Evolutionary conservation across 2,329 filamentous ascomycete species (phyloP), one percentile per base, ranked within the genome.

Genomic region (Paracoccidioides lutzii): DNA sequence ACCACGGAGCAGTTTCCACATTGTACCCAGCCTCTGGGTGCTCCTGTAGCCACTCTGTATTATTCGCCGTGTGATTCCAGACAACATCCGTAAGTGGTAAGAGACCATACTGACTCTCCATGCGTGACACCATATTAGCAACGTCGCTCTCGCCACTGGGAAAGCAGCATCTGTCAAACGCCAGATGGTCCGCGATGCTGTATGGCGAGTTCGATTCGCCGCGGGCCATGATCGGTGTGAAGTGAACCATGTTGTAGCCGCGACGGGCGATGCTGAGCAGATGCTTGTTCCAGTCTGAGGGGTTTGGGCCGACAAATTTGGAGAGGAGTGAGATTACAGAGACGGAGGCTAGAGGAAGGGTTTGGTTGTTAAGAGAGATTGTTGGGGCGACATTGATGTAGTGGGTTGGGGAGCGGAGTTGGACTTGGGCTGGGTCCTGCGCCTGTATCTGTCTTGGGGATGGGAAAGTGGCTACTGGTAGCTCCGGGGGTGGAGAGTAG

Each of bases 161-260:
- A 65, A 98, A 98, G 65, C 84, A 81, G 7, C 75, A 74, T 4
- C 84, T 80, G 67, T 98, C 94, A 77, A 94, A 98, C 46, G 79
- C 78, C 28, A 94, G 78, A 74, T 98, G 94, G 65, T 98, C 88
- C 69, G 87, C 95, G 64, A 98, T 81, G 70, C 93, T 98, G 76
- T 97, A 98, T 0, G 93, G 93, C 1, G 93, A 98, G 68, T 98
- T 95, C 53, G 93, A 98, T 46, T 78, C 79, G 56, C 93, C 93
- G 58, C 93, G 84, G 57, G 86, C 79, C 78, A 95, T 93, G 61
- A 98, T 76, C 8, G 93, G 93, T 1, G 93, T 96, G 70, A 98
- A 98, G 71, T 98, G 93, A 58, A 98, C 83, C 90, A 97, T 96
- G 74, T 98, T 98, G 78, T 98, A 98, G 48, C 90, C 90, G 59